Evolutionary conservation across 176 grass and related monocot species (phyloP).

Genomic region (Hsuehochloa calcarea): DNA sequence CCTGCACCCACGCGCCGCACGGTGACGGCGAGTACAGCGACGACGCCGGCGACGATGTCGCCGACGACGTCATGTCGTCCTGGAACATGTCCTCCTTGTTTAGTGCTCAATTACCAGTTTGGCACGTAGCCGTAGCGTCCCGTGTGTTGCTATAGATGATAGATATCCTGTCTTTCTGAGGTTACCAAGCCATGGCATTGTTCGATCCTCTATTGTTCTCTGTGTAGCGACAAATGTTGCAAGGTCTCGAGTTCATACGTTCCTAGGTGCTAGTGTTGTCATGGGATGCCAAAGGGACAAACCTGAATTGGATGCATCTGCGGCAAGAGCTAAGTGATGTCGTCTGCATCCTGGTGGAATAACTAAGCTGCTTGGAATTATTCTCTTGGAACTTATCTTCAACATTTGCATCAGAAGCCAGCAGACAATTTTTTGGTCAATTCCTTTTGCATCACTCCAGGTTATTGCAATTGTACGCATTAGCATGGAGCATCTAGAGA

Average conservation of each 20-base stretch:
- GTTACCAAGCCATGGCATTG: conserved; percentile 24
- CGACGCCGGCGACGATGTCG: conserved; percentile 48
- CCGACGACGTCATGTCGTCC: conserved; percentile 39
- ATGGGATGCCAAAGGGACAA: not conserved
- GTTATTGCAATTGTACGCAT: not conserved
- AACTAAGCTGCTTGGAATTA: conserved; percentile 34
- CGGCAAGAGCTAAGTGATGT: conserved; percentile 36
- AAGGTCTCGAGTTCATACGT: conserved; percentile 34
- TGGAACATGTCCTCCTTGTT: not conserved
- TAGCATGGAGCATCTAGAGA: not conserved
- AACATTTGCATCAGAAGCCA: conserved; percentile 17
- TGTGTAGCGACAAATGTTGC: conserved; percentile 24
- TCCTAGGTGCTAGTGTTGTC: conserved; percentile 33
- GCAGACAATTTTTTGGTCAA: conserved; percentile 46
- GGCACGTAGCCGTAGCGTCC: not conserved
- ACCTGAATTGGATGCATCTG: conserved; percentile 7
- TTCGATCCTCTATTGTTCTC: not conserved
- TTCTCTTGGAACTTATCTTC: conserved; percentile 47
- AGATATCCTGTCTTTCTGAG: not conserved
- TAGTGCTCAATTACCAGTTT: not conserved
- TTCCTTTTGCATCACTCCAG: not conserved
- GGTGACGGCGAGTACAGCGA: conserved; percentile 40
- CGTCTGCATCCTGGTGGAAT: conserved; percentile 43
- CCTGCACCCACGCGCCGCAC: conserved; percentile 29
- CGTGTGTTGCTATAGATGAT: not conserved